Percentiles rank a stretch among this genome's conserved stretches.
phyloP scores from a whole-genome alignment of 2,329 filamentous ascomycete genomes.

The Sarocladium strictum region DNA sequence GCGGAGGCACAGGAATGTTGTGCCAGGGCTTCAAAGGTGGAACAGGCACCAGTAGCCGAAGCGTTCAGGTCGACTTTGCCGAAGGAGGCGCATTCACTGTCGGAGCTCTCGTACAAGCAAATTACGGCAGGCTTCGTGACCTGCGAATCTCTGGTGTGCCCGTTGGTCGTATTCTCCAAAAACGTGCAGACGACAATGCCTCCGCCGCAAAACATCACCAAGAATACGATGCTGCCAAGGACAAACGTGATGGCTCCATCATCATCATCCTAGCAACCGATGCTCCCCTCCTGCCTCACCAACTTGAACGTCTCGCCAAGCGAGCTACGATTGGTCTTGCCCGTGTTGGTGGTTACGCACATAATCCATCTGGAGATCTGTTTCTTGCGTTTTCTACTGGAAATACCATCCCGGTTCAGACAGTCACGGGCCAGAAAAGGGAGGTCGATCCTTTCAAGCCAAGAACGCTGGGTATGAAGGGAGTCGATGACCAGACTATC shows the following conservation, averaged over 20 bases:
- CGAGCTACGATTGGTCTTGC: slow-evolving; percentile 54
- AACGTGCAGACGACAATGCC: slow-evolving; percentile 24
- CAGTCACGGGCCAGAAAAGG: slow-evolving; percentile 20
- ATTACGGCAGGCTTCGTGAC: slow-evolving; percentile 52
- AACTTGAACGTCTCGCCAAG: slow-evolving; percentile 51
- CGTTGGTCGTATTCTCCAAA: slow-evolving; percentile 49
- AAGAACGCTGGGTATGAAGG: slow-evolving; percentile 31
- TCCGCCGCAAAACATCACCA: slow-evolving; percentile 13
- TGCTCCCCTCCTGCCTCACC: slow-evolving; percentile 50
- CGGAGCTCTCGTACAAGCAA: slow-evolving; percentile 54
- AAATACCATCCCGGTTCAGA: slow-evolving; percentile 37
- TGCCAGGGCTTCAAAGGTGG: slow-evolving; percentile 60
- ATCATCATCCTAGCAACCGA: slow-evolving; percentile 56
- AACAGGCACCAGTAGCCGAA: slow-evolving; percentile 53
- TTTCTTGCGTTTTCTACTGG: slow-evolving; percentile 59
- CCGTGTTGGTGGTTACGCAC: slow-evolving; percentile 51
- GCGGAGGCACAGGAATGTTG: slow-evolving; percentile 59
- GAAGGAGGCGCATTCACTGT: slow-evolving; percentile 40
- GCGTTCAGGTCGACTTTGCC: slow-evolving; percentile 20
- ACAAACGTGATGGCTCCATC: slow-evolving; percentile 55
- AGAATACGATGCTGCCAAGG: slow-evolving; percentile 27
- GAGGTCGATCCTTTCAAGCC: slow-evolving; percentile 36
- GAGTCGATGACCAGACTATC: slow-evolving; percentile 50
- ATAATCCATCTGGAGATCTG: slow-evolving; percentile 56
- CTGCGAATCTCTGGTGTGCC: slow-evolving; percentile 53